Conservation (phyloP, 2,329 filamentous ascomycete species). For the Apiospora rasikravindrae region DNA sequence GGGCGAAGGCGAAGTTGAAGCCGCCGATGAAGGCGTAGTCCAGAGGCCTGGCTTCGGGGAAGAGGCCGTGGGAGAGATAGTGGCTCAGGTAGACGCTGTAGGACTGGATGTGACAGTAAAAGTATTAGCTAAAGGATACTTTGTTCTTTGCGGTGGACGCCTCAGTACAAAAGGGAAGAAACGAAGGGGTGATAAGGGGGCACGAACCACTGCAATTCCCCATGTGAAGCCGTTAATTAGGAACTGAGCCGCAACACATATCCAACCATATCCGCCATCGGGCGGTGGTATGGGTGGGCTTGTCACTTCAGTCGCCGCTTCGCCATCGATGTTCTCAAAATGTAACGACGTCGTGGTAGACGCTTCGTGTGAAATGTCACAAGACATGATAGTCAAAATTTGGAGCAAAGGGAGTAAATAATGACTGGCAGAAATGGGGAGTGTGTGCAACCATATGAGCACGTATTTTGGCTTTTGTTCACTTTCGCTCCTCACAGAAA, state of each 20-base stretch:
- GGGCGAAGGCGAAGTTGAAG: constrained; percentile 53
- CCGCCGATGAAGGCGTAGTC: constrained; percentile 66
- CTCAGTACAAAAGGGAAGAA: background rate
- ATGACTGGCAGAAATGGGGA: background rate
- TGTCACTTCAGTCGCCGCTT: too few relatives aligned
- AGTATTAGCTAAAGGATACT: background rate
- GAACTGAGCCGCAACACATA: constrained; percentile 44
- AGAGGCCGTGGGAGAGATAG: constrained; percentile 58
- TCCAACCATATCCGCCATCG: constrained; percentile 64
- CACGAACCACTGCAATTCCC: constrained; percentile 45
- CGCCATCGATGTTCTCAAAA: background rate
- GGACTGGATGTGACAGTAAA: constrained; percentile 34
- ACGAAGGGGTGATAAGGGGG: background rate
- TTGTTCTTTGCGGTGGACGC: background rate
- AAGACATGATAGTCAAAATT: background rate
- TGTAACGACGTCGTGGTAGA: background rate
- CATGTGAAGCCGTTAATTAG: constrained; percentile 45
- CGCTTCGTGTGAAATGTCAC: background rate
- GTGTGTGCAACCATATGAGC: background rate
- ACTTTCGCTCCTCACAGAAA: background rate
- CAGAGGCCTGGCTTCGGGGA: constrained; percentile 55
- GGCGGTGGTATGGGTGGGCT: constrained; percentile 41
- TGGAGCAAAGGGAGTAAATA: background rate
- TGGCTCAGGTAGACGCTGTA: constrained; percentile 63
- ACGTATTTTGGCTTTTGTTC: background rate